Conservation (phyloP, 179 eudicot species). For the Camellia oleifera region DNA sequence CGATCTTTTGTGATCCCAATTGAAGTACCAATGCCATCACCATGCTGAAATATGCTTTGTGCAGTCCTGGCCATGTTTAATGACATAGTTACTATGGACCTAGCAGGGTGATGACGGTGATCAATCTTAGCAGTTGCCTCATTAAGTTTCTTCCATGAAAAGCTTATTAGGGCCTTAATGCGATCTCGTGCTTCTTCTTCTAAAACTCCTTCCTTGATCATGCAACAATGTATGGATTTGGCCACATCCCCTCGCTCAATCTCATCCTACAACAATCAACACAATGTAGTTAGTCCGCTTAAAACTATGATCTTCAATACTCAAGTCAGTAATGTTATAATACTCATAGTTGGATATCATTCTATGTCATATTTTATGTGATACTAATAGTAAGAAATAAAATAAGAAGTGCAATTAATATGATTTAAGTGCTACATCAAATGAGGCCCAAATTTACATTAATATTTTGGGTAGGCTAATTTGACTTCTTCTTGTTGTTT, state of each 20-base stretch:
- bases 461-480: no score
- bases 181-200: constrained; percentile 29
- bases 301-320: no score
- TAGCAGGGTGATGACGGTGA: background rate
- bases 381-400: no score
- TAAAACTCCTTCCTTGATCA: constrained; percentile 25
- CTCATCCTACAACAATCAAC: constrained; percentile 23
- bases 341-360: no score
- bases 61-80: constrained; percentile 26
- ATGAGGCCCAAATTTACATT: no score
- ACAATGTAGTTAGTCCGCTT: no score
- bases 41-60: constrained; percentile 30
- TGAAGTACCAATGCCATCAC: constrained; percentile 30
- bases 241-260: constrained; percentile 30
- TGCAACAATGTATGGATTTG: constrained; percentile 29
- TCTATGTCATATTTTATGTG: no score
- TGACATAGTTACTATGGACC: background rate
- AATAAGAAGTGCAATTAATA: no score
- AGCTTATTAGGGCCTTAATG: constrained; percentile 21
- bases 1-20: no score
- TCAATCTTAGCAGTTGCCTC: constrained; percentile 1
- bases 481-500: no score
- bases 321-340: no score
- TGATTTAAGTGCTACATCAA: no score
- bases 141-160: constrained; percentile 27